Base-by-base conservation (phyloP, 352 stramenopile species). In the Phytophthora brassicae region DNA sequence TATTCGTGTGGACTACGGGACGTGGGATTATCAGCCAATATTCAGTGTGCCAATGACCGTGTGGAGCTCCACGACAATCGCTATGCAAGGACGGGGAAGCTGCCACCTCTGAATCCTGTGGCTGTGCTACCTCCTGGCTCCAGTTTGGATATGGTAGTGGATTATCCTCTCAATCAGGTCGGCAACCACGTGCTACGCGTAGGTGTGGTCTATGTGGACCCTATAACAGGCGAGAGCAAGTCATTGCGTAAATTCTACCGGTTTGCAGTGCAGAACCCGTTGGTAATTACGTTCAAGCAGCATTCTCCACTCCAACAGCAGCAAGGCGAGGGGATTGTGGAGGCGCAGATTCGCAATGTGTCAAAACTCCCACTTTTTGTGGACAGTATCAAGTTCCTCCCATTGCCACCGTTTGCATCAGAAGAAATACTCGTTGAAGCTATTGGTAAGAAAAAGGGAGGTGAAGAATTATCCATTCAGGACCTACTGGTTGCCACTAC, bases 161-260 rank as follows among this genome's bases (percentile, higher is more conserved):
- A 97, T 60, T 91, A 95, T 55, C 85, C 87, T 19, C 78, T 97
- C 6, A 89, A 86, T 50, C 89, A 97, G 75, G 86, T 94, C 28
- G 90, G 85, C 16, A 95, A 92, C 49, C 86, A 94, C 44, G 88
- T 94, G 45, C 66, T 95, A 6, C 84, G 86, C 8, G 86, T 95
- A 0, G 84, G 86, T 4, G 86, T 95, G 14, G 71, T 75, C 43
- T 95, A 94, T 58, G 56, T 77, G 24, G 85, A 94, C 31, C 84
- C 84, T 4, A 42, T 88, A 28, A 90, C 87, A 19, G 80, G 79
- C 12, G 86, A 96, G 56, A 77, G 70, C 53, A 94, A 95, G 61
- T 94, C 85, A 19, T 66, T 97, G 26, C 88, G 88, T 35, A 97
- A 97, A 68, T 97, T 97, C 52, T 97, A 97, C 58, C 83, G 88